Percentiles rank a stretch among this genome's conserved stretches.
These are phyloP conservation scores for Tylopilus rubrobrunneus DNA, from an alignment of 768 basidiomycete species.

Conservation along the genomic window DNA sequence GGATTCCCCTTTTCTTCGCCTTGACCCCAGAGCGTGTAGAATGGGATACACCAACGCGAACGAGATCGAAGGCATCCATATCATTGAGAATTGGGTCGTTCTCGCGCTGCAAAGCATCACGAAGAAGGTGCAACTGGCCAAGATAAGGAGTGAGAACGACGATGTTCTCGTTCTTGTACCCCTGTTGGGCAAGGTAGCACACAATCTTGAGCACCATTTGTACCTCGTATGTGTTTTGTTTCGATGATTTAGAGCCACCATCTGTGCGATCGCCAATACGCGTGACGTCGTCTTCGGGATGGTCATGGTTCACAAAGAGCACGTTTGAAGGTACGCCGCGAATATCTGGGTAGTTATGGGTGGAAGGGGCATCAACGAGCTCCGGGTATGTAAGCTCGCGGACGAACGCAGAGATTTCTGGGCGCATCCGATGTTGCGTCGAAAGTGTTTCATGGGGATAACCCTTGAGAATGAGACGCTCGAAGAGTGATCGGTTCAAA, in stretches of 20 bases:
- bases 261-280: constrained; percentile 44
- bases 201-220: constrained; percentile 63
- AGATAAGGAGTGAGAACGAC: constrained; percentile 73
- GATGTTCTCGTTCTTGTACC: constrained; percentile 56
- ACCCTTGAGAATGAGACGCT: constrained; percentile 55
- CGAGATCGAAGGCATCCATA: constrained; percentile 57
- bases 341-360: constrained; percentile 46
- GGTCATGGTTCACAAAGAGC: constrained; percentile 56
- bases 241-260: constrained; percentile 45
- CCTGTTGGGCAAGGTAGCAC: constrained; percentile 62
- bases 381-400: constrained; percentile 66
- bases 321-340: constrained; percentile 52
- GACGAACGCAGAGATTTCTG: constrained; percentile 62
- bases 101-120: constrained; percentile 38
- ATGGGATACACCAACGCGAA: constrained; percentile 36
- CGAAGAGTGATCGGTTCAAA: too few species aligned
- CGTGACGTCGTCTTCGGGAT: constrained; percentile 49
- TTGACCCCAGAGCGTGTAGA: constrained; percentile 33
- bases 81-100: constrained; percentile 62
- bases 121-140: constrained; percentile 55
- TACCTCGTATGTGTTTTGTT: constrained; percentile 58
- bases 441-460: constrained; percentile 58
- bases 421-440: constrained; percentile 71
- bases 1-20: constrained; percentile 35
- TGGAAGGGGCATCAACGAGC: constrained; percentile 51